Evolutionary conservation across 768 basidiomycete species (phyloP).

Genomic region (Coprinopsis cinerea): DNA sequence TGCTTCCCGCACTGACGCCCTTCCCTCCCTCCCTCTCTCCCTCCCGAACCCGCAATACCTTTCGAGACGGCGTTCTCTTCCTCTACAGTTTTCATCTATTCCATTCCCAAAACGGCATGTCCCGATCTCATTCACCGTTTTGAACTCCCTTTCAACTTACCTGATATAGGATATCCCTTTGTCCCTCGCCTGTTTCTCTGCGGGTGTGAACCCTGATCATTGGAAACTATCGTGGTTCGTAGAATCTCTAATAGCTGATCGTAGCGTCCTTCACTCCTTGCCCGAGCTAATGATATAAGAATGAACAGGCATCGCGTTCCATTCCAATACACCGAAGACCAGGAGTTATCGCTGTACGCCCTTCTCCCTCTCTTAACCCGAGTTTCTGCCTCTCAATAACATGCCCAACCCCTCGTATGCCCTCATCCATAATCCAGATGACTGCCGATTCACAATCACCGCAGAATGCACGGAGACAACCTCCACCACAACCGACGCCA

Average conservation of each 20-base stretch:
- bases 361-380: slow-evolving; percentile 21
- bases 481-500: slow-evolving; percentile 24
- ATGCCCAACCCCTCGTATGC: slow-evolving; percentile 28
- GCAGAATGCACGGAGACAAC: slow-evolving; percentile 25
- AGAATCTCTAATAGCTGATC: slow-evolving; percentile 31
- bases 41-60: slow-evolving; percentile 1
- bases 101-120: slow-evolving; percentile 38
- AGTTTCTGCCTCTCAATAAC: slow-evolving; percentile 20
- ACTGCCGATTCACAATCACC: slow-evolving; percentile 36
- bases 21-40: slow-evolving; percentile 10
- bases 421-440: slow-evolving; percentile 34
- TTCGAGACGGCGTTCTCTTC: neutral
- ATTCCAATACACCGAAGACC: slow-evolving; percentile 29
- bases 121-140: slow-evolving; percentile 30
- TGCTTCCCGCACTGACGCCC: slow-evolving; percentile 10
- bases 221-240: slow-evolving; percentile 29
- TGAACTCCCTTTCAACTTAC: slow-evolving; percentile 43
- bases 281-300: slow-evolving; percentile 39
- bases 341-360: slow-evolving; percentile 31
- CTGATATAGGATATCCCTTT: slow-evolving; percentile 46
- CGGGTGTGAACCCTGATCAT: slow-evolving; percentile 34
- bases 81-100: slow-evolving; percentile 18
- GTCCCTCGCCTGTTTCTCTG: slow-evolving; percentile 29
- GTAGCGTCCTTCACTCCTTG: slow-evolving; percentile 34
- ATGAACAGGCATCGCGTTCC: slow-evolving; percentile 30